Conservation (phyloP, 371 early-diverging fungal genomes). For the Zychaea mexicana region DNA sequence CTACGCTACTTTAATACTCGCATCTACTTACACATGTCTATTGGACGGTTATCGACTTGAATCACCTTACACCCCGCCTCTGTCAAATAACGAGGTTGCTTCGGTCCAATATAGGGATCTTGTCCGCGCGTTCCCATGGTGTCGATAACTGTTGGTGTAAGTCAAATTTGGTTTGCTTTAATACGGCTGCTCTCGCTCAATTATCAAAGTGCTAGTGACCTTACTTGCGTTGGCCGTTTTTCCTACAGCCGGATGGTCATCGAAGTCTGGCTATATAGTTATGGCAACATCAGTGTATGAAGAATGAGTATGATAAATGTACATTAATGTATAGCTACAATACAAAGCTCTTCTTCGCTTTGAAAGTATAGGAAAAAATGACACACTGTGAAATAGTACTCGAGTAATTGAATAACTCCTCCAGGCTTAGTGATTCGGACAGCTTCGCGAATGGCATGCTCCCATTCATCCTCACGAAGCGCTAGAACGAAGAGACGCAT, state of each 20-base stretch:
- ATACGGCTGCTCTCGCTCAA: background rate
- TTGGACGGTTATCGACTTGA: slow-evolving; percentile 14
- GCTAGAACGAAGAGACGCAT: background rate
- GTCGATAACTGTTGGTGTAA: slow-evolving; percentile 10
- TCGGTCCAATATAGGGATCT: slow-evolving; percentile 21
- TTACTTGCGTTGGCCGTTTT: slow-evolving; percentile 8
- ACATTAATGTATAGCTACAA: background rate
- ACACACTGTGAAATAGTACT: slow-evolving; percentile 24
- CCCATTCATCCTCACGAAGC: background rate
- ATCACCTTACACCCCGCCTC: slow-evolving; percentile 17
- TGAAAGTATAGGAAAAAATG: background rate
- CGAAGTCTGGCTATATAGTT: background rate
- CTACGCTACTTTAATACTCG: no score
- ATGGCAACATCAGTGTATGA: background rate
- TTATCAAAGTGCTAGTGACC: background rate
- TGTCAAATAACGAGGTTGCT: slow-evolving; percentile 12
- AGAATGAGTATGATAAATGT: background rate
- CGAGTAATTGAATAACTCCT: slow-evolving; percentile 3
- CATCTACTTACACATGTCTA: slow-evolving; percentile 27
- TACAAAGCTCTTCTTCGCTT: background rate
- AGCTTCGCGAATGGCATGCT: background rate
- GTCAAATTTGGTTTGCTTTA: background rate
- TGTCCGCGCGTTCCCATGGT: slow-evolving; percentile 22
- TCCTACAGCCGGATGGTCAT: slow-evolving; percentile 3
- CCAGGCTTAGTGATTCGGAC: slow-evolving; percentile 7